A percentile compares a stretch with the other conserved stretches of the same genome.
These are phyloP conservation scores for Candida tetrigidarum DNA, from an alignment of 1,139 yeast species.

Conservation along the genomic window DNA sequence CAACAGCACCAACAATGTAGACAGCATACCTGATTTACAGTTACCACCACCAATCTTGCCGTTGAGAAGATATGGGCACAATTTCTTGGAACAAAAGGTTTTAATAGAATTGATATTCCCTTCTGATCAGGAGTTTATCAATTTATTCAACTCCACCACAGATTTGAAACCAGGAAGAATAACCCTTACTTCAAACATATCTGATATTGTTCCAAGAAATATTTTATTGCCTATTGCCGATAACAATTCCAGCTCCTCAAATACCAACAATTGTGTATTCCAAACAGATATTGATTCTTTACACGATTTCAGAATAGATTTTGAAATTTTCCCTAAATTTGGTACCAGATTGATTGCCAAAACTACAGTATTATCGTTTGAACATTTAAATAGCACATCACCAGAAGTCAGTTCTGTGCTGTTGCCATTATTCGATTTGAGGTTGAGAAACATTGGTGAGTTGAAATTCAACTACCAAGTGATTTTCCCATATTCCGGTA, in stretches of 20 bases:
- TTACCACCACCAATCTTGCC: conserved; percentile 98
- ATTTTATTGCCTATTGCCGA: conserved; percentile 79
- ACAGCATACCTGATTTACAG: conserved; percentile 85
- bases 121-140: conserved; percentile 52
- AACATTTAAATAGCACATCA: conserved; percentile 47
- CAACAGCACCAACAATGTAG: conserved; percentile 36
- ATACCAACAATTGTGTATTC: conserved; percentile 62
- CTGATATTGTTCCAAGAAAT: conserved; percentile 85
- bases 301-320: conserved; percentile 73
- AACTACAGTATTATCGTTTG: conserved; percentile 73
- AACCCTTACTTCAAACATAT: conserved; percentile 71
- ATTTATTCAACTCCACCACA: conserved; percentile 48
- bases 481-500: conserved; percentile 88
- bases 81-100: conserved; percentile 87
- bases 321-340: conserved; percentile 92
- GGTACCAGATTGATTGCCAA: conserved; percentile 93
- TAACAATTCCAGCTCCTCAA: conserved; percentile 19
- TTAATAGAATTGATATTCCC: conserved; percentile 77
- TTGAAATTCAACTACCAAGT: conserved; percentile 78
- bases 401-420: conserved; percentile 53
- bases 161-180: conserved; percentile 59
- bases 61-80: conserved; percentile 91
- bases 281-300: conserved; percentile 80
- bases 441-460: conserved; percentile 84
- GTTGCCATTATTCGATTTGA: conserved; percentile 80